A percentile compares a stretch with the other conserved stretches of the same genome.
Conservation (phyloP, 2,329 filamentous ascomycete genomes). For the Venturia carpophila region DNA sequence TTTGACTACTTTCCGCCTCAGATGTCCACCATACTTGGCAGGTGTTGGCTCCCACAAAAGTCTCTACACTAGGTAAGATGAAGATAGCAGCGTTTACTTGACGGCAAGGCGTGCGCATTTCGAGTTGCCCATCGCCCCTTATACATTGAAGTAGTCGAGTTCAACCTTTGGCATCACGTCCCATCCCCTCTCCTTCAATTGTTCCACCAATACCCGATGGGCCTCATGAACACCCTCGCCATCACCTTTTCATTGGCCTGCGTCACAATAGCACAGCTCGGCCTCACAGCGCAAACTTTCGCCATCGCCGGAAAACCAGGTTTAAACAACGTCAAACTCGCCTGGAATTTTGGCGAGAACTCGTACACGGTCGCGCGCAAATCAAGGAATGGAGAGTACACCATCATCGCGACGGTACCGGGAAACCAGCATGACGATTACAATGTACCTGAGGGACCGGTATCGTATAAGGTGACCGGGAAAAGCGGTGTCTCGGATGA, state of each 20-base stretch:
- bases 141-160: background rate
- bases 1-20: background rate
- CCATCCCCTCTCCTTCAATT: background rate
- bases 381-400: background rate
- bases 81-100: background rate
- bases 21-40: background rate
- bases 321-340: constrained; percentile 1
- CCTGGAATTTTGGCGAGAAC: background rate
- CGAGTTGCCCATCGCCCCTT: background rate
- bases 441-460: background rate
- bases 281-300: background rate
- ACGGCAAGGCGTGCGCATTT: background rate
- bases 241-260: background rate
- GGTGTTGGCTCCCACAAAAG: background rate
- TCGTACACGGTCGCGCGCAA: background rate
- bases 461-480: background rate
- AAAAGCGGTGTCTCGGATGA: background rate
- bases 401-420: background rate
- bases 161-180: background rate
- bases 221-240: background rate
- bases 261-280: background rate
- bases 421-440: background rate
- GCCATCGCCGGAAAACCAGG: background rate
- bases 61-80: no score
- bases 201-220: background rate